Percentiles rank a stretch among this genome's conserved stretches.
Conservation (phyloP, 305 asterid genomes). For the Solanum hybrid region DNA sequence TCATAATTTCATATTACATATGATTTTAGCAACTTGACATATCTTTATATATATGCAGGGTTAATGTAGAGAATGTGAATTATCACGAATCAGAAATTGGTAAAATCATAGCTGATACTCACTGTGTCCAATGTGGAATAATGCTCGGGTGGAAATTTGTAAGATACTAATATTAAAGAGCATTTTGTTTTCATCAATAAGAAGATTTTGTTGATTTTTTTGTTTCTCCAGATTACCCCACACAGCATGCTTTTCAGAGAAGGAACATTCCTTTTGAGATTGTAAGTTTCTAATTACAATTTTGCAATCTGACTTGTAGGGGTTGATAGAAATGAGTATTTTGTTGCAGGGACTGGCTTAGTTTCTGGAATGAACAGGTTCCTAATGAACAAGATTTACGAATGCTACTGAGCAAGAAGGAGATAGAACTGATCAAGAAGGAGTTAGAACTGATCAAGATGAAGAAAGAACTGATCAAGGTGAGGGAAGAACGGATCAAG, state of each 20-base stretch:
- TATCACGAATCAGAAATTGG: neutral
- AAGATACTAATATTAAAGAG: neutral
- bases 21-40: too few relatives aligned
- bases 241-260: neutral
- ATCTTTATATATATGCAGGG: neutral
- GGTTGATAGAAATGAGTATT: neutral
- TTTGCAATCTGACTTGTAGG: neutral
- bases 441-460: too few relatives aligned
- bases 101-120: neutral
- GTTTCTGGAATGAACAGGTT: too few relatives aligned
- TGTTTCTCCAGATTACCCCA: neutral
- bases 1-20: neutral
- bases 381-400: neutral
- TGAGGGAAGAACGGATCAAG: neutral
- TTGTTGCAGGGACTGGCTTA: neutral
- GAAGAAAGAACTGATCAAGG: neutral
- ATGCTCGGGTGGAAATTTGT: neutral
- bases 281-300: neutral
- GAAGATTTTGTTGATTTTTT: neutral
- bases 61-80: neutral
- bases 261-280: neutral
- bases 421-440: too few relatives aligned
- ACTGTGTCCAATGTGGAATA: neutral
- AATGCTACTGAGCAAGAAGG: too few relatives aligned
- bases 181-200: neutral